Evolutionary conservation across 176 grass and related monocot species (phyloP).

Genomic region (Canna indica): DNA sequence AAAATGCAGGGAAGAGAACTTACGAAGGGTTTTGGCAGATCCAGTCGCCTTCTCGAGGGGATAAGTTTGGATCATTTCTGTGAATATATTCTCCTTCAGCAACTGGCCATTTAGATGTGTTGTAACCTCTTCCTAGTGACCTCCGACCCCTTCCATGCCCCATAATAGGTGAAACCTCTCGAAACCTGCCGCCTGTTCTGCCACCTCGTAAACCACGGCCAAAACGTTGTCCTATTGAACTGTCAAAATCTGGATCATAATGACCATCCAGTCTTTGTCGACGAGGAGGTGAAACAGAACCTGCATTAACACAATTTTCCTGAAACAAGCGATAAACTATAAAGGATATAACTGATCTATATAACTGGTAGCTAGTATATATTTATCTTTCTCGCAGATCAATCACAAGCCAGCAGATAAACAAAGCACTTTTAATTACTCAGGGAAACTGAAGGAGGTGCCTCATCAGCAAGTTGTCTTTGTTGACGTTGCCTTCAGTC

Average conservation of each 20-base stretch:
- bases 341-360: slow-evolving; percentile 25
- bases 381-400: slow-evolving; percentile 6
- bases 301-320: slow-evolving; percentile 47
- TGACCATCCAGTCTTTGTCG: slow-evolving; percentile 32
- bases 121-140: slow-evolving; percentile 43
- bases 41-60: slow-evolving; percentile 93
- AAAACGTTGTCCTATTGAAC: slow-evolving; percentile 30
- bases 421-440: not conserved
- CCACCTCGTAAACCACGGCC: slow-evolving; percentile 49
- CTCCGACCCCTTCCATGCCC: slow-evolving; percentile 40
- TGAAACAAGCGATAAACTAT: slow-evolving; percentile 42
- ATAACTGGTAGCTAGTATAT: slow-evolving; percentile 9
- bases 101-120: slow-evolving; percentile 36
- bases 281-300: slow-evolving; percentile 38
- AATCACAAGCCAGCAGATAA: not conserved
- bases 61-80: slow-evolving; percentile 92
- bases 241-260: slow-evolving; percentile 31
- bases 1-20: not conserved
- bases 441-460: not conserved
- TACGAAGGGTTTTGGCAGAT: slow-evolving; percentile 87
- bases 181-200: slow-evolving; percentile 61
- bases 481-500: no score
- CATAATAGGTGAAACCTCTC: slow-evolving; percentile 42
- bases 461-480: not conserved
- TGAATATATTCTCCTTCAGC: slow-evolving; percentile 71